Base-by-base conservation (phyloP, 495 filamentous ascomycete genomes). In the Aspergillus sparsus region DNA sequence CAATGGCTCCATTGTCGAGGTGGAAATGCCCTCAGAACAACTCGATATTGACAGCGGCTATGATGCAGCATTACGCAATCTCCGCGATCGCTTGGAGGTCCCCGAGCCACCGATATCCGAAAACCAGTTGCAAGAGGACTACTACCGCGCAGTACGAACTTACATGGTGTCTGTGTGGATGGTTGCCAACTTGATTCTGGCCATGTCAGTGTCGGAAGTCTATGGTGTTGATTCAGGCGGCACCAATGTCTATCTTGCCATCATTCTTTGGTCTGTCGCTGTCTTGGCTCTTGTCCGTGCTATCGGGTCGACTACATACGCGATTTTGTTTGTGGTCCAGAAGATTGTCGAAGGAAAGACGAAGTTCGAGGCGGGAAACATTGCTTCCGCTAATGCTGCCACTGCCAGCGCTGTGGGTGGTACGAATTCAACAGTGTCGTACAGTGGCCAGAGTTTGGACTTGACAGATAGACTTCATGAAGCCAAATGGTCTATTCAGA, bases 121-220 rank as follows among this genome's bases (percentile, higher is more conserved):
- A 56, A 79, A 85, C 10, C 93, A 97, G 78, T 74, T 89, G 72
- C 93, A 98, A 71, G 92, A 98, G 71, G 95, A 99, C 74, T 99
- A 99, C 80, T 99, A 99, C 80, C 89, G 92, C 65, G 91, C 90
- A 47, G 95, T 99, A 46, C 87, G 95, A 41, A 98, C 95, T 11
- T 99, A 99, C 83, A 96, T 99, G 85, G 95, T 99, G 0, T 87
- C 93, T n/a, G 81, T 85, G 35, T 99, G 95, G 95, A 91, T 99
- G 87, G 76, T 94, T 6, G 84, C 87, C 49, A 99, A 99, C 70
- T 89, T 91, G 11, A 82, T 96, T 61, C 83, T 99, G 9, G 92
- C 89, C 60, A 98, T 99, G 95, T 85, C 87, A 7, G 89, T 98
- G 0, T 87, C 83, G n/a, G 93, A 98, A 75, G 85, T 89, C 12